Evolutionary conservation across 2,329 filamentous ascomycete genomes (phyloP), one percentile per base, ranked within the genome.

Genomic region (Chlorencoelia australis): DNA sequence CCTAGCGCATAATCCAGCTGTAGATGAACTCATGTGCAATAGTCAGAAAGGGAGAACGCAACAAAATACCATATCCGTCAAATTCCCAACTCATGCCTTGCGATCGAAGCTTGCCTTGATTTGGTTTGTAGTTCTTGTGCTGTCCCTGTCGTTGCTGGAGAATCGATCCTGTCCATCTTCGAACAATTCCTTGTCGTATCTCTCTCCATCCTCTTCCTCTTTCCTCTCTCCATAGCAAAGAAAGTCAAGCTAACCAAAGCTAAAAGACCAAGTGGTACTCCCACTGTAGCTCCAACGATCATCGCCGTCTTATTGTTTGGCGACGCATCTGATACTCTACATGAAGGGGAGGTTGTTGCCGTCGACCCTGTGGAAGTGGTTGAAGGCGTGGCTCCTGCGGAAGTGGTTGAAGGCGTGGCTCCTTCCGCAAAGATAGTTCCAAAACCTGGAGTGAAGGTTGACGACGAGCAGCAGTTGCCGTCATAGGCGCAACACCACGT

Each of bases 401-500:
- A 27, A 10, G 21, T 21, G 5, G 22, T 29, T n/a, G 10, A 8
- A 6, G 26, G 14, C n/a, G 8, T 9, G 5, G 18, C 24, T n/a
- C 27, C 33, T 24, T 35, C 35, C 11, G 33, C 35, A 24, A 46
- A 44, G 4, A 43, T 46, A 2, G 45, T 44, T 17, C 43, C 39
- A 18, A 43, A 44, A 13, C 10, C 20, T 5, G 34, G 30, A 10
- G 19, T 14, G 30, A 20, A 46, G 7, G 37, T 42, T 10, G 28
- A 30, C 14, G 17, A 24, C 2, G 33, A 34, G 22, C 38, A 45
- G 22, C 37, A 43, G 22, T 42, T 43, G 4, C 36, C 40, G 13
- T 48, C 19, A 30, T 47, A 47, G n/a, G 43, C 41, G 32, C 39
- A 47, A 25, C 43, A 47, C 45, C 43, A 49, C 6, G 41, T 28